phyloP scores from a whole-genome alignment of 1,139 yeast species.

The Ashbya aceris region DNA sequence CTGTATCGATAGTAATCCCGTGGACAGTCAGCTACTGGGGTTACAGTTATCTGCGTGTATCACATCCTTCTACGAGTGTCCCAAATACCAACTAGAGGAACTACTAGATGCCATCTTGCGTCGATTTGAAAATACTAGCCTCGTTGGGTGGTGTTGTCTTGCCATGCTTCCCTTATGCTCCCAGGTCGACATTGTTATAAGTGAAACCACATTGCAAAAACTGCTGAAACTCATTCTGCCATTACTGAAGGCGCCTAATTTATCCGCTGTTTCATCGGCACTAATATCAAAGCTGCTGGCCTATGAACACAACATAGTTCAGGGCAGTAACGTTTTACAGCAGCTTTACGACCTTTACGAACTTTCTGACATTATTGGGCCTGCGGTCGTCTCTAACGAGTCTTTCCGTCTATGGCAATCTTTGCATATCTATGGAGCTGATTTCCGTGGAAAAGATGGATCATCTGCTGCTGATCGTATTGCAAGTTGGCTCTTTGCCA shows the following conservation, averaged over 20 bases:
- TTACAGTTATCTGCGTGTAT: slow-evolving; percentile 18
- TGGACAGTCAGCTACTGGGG: slow-evolving; percentile 10
- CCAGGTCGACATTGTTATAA: slow-evolving; percentile 14
- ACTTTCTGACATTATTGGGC: slow-evolving; percentile 52
- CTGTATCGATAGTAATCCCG: slow-evolving; percentile 10
- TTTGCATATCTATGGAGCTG: slow-evolving; percentile 33
- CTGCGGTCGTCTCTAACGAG: slow-evolving; percentile 37
- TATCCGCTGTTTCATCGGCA: slow-evolving; percentile 29
- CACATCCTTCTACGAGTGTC: slow-evolving; percentile 8
- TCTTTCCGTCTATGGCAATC: slow-evolving; percentile 48
- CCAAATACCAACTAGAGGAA: background rate
- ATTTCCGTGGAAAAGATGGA: slow-evolving; percentile 25
- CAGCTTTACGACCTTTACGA: slow-evolving; percentile 44
- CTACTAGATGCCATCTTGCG: slow-evolving; percentile 11
- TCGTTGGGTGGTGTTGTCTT: slow-evolving; percentile 35
- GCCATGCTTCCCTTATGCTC: slow-evolving; percentile 30
- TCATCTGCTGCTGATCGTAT: slow-evolving; percentile 25
- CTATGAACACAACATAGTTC: slow-evolving; percentile 14
- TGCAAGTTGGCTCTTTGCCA: slow-evolving; percentile 41
- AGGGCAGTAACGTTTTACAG: slow-evolving; percentile 36
- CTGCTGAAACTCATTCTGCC: slow-evolving; percentile 11
- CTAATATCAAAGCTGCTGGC: slow-evolving; percentile 24
- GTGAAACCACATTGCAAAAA: background rate
- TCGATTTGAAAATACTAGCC: slow-evolving; percentile 13
- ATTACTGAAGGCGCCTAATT: slow-evolving; percentile 31